Evolutionary conservation across 2,329 filamentous ascomycete species (phyloP).

Genomic region (Canariomyces notabilis): DNA sequence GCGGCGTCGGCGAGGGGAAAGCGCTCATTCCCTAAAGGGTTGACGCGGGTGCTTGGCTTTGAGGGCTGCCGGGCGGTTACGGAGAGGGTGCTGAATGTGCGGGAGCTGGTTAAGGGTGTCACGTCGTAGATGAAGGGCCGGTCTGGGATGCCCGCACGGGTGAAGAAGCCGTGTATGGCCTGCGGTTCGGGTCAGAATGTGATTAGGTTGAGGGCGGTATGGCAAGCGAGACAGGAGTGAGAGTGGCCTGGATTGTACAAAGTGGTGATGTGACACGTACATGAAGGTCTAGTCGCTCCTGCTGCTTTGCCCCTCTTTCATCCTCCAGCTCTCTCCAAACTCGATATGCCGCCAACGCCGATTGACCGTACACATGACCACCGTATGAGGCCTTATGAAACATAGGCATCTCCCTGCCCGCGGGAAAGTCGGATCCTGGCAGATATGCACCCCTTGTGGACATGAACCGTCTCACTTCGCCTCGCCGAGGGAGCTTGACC

Average conservation of each 20-base stretch:
- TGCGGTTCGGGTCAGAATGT: slow-evolving; percentile 22
- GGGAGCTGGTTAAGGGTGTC: slow-evolving; percentile 39
- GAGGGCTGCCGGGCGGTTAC: slow-evolving; percentile 46
- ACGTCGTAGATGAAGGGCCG: slow-evolving; percentile 52
- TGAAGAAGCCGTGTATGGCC: slow-evolving; percentile 55
- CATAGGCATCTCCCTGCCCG: slow-evolving; percentile 6
- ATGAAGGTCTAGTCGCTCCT: slow-evolving; percentile 34
- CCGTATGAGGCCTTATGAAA: slow-evolving; percentile 33
- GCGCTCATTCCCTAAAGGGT: slow-evolving; percentile 32
- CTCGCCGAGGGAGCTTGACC: slow-evolving; percentile 26
- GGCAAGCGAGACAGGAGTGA: not conserved
- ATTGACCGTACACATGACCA: slow-evolving; percentile 42
- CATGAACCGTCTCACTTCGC: slow-evolving; percentile 31
- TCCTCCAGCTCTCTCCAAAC: slow-evolving; percentile 30
- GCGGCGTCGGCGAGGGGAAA: slow-evolving; percentile 38
- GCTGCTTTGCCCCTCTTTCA: slow-evolving; percentile 12
- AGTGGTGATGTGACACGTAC: slow-evolving; percentile 28
- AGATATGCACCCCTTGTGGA: slow-evolving; percentile 31
- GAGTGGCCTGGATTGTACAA: not conserved
- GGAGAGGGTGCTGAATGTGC: slow-evolving; percentile 45
- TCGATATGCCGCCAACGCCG: slow-evolving; percentile 35
- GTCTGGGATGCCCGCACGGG: slow-evolving; percentile 41
- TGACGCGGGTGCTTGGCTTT: slow-evolving; percentile 32
- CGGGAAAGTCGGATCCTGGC: slow-evolving; percentile 29
- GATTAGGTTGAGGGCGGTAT: not conserved